Evolutionary conservation across 441 rosid species (phyloP), one percentile per base, ranked within the genome.

Genomic region (Aquilaria agallochum): DNA sequence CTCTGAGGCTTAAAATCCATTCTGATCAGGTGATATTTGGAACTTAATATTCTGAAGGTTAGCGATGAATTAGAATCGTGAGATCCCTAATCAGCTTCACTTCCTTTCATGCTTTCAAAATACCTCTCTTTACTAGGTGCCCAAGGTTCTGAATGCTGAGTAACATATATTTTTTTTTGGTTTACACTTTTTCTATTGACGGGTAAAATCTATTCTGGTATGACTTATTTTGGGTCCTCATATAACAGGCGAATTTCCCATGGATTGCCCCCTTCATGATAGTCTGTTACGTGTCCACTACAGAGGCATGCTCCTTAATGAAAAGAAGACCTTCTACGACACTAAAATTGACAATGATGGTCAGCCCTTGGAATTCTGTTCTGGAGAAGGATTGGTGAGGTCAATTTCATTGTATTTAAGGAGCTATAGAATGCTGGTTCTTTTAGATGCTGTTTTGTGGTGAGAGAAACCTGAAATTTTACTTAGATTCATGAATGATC

Each of bases 181-280:
- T 31, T 34, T 55, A 8, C 45, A 5, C 7, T 40, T 7, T 40
- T 40, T 1, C 9, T 40, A 40, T 40, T 40, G 45, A 40, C 45
- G 27, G 27, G 27, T 20, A 20, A 20, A 40, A 5, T 40, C 45
- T 40, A 5, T 40, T 40, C 45, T 40, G 2, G 45, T 40, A 2
- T 7, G 9, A 40, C 2, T 10, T 40, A 20, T 40, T 40, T 7
- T 40, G 10, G 2, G 45, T 40, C 9, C 13, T 64, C 42, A 9
- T 46, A 55, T 40, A 68, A 44, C 65, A 91, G 96, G 97, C 60
- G 97, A 91, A 50, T 91, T 91, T 83, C 97, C 99, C 7, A 95
- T 95, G 97, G 99, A 92, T 78, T 92, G 97, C 65, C 98, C 99
- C 15, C 99, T 95, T 69, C 97, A 95, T 68, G 99, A 92, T 74